These are phyloP conservation scores for Cymbopogon citratus DNA, from an alignment of 176 grass and related monocot species.

Conservation along the genomic window DNA sequence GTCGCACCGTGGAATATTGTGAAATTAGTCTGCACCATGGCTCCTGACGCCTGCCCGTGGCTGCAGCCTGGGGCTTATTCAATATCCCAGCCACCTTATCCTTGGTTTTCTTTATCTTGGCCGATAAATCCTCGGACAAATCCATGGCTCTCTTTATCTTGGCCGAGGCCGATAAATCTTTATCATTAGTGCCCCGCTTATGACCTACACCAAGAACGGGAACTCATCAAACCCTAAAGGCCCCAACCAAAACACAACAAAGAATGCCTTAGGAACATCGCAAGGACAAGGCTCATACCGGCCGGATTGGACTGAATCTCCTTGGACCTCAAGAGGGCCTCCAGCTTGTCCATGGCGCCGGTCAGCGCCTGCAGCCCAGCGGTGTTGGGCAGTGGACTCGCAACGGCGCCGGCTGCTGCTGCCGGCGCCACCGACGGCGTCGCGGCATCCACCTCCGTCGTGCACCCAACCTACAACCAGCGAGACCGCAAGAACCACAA, in stretches of 20 bases:
- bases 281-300: conserved; percentile 7
- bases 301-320: neutral
- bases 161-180: conserved; percentile 31
- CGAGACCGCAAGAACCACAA: neutral
- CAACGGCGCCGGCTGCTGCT: too few relatives aligned
- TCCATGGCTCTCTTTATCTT: conserved; percentile 41
- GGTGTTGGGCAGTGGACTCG: too few relatives aligned
- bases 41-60: conserved; percentile 23
- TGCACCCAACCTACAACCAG: neutral
- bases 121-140: conserved; percentile 39
- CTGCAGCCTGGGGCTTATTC: conserved; percentile 10
- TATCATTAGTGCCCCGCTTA: conserved; percentile 13
- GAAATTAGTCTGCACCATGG: conserved; percentile 72
- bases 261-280: neutral
- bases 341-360: conserved; percentile 43
- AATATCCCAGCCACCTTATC: too few relatives aligned
- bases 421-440: neutral
- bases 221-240: neutral
- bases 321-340: conserved; percentile 31
- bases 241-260: neutral
- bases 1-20: conserved; percentile 44
- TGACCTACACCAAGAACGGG: conserved; percentile 23
- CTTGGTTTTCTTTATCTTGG: neutral
- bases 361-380: conserved; percentile 19
- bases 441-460: conserved; percentile 11